Evolutionary conservation across 1,284 basidiomycete genomes (phyloP).

Genomic region (Trametes polyzona): DNA sequence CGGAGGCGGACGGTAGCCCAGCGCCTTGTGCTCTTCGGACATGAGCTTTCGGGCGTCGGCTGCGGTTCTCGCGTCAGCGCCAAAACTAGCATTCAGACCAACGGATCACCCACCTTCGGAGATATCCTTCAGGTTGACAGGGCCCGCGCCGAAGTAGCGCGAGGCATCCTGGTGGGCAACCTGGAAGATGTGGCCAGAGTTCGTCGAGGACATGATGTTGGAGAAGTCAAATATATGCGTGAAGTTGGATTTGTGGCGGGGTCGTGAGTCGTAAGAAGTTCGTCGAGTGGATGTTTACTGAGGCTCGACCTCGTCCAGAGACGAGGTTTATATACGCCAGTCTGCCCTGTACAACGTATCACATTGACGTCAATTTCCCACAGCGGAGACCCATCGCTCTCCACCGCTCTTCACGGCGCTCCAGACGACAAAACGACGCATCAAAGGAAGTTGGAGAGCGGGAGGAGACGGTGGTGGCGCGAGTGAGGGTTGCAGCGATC

Average conservation of each 20-base stretch:
- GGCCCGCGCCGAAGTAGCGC: conserved; percentile 14
- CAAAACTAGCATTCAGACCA: not conserved
- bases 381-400: not conserved
- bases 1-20: conserved; percentile 40
- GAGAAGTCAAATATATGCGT: not conserved
- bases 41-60: conserved; percentile 36
- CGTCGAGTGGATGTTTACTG: not conserved
- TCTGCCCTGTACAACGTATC: not conserved
- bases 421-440: not conserved
- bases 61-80: not conserved
- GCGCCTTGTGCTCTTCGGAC: conserved; percentile 40
- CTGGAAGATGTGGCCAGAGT: conserved; percentile 17
- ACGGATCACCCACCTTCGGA: conserved; percentile 29
- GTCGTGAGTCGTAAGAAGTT: not conserved
- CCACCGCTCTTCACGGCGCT: not conserved
- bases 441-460: conserved; percentile 5
- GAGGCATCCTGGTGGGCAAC: conserved; percentile 25
- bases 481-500: not conserved
- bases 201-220: conserved; percentile 22
- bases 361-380: conserved; percentile 11
- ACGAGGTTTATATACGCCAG: conserved; percentile 1
- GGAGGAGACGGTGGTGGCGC: conserved; percentile 1
- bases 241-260: not conserved
- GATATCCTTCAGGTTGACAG: conserved; percentile 31
- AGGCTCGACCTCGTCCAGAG: not conserved